These are phyloP conservation scores for Fusarium sp. DNA, from an alignment of 2,329 filamentous ascomycete species.

Conservation along the genomic window DNA sequence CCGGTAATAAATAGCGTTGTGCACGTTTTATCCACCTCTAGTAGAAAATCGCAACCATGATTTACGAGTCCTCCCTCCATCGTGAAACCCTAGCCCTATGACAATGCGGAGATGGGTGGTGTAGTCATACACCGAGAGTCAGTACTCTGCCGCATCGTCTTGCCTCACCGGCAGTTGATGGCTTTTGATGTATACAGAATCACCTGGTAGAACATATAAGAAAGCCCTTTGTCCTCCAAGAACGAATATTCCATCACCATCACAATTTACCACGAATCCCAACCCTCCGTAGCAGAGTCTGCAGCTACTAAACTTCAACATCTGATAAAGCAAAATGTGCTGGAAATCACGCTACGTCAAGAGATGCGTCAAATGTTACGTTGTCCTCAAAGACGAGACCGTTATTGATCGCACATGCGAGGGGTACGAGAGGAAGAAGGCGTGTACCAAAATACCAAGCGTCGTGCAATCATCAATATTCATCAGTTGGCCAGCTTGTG, in stretches of 20 bases:
- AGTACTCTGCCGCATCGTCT: background rate
- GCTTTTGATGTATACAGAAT: background rate
- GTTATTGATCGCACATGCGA: background rate
- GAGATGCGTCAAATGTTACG: background rate
- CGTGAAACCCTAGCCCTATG: background rate
- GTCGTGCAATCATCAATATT: background rate
- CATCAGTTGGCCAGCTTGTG: background rate
- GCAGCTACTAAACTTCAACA: background rate
- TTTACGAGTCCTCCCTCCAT: too few species aligned
- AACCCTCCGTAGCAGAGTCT: background rate
- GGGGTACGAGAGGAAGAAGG: background rate
- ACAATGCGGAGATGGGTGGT: background rate
- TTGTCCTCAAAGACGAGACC: background rate
- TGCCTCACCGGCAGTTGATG: background rate
- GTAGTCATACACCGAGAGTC: background rate
- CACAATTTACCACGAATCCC: background rate
- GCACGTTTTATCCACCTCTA: too few species aligned
- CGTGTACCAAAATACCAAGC: background rate
- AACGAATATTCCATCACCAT: background rate
- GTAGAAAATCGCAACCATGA: too few species aligned
- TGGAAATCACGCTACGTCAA: slow-evolving; percentile 1
- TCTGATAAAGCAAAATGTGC: background rate
- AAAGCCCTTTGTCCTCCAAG: background rate
- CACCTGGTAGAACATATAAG: background rate
- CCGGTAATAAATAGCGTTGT: too few species aligned